A percentile compares a stretch with the other conserved stretches of the same genome.
Conservation (phyloP, 2,329 filamentous ascomycete species). For the Rosellinia necatrix region DNA sequence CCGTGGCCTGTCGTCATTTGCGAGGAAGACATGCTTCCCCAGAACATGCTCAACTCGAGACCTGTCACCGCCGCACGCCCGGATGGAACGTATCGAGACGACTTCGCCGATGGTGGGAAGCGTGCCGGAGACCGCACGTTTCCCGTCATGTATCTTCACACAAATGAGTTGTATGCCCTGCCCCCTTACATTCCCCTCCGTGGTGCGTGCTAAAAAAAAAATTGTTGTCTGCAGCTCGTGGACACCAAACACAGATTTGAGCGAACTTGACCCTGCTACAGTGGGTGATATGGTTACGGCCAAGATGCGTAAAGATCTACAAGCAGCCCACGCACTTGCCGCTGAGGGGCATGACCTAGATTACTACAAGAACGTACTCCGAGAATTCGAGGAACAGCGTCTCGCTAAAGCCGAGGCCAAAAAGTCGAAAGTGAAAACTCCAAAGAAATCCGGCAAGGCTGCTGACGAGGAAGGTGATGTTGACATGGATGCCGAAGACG, state of each 20-base stretch:
- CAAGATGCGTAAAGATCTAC: slow-evolving; percentile 80
- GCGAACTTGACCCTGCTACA: slow-evolving; percentile 74
- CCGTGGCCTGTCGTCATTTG: slow-evolving; percentile 94
- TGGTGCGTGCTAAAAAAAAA: slow-evolving; percentile 20
- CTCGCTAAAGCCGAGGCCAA: slow-evolving; percentile 58
- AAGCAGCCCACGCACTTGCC: slow-evolving; percentile 80
- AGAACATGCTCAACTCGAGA: slow-evolving; percentile 73
- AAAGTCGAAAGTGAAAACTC: slow-evolving; percentile 38
- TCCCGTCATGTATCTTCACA: slow-evolving; percentile 91
- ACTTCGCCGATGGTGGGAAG: slow-evolving; percentile 87
- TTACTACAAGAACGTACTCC: slow-evolving; percentile 82
- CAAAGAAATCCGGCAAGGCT: slow-evolving; percentile 51
- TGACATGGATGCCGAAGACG: slow-evolving; percentile 65
- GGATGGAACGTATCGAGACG: slow-evolving; percentile 86
- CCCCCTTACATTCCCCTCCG: neutral
- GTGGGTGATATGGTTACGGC: slow-evolving; percentile 70
- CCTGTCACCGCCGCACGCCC: slow-evolving; percentile 81
- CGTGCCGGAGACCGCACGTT: slow-evolving; percentile 84
- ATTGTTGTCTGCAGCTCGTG: slow-evolving; percentile 68
- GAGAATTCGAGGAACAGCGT: slow-evolving; percentile 69
- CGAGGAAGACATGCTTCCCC: slow-evolving; percentile 91
- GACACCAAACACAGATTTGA: slow-evolving; percentile 84
- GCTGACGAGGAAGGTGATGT: slow-evolving; percentile 61
- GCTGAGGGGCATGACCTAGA: slow-evolving; percentile 76
- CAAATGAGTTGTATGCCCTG: slow-evolving; percentile 91